Percentiles rank a stretch among this genome's conserved stretches.
These are phyloP conservation scores for Leccinum fuscescens DNA, from an alignment of 1,284 basidiomycete species.

Conservation along the genomic window DNA sequence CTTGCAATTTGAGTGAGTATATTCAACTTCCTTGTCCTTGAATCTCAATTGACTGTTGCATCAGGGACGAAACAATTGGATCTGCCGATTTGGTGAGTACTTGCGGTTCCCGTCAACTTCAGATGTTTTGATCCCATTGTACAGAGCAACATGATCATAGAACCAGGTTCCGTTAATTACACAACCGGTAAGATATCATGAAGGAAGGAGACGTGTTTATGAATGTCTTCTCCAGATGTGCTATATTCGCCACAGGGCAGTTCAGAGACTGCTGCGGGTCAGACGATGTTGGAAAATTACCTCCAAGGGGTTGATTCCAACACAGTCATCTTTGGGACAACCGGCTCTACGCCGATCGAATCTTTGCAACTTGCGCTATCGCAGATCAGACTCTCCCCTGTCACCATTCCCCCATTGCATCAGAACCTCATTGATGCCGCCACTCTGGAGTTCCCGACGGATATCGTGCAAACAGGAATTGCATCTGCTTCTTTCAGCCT, in stretches of 20 bases:
- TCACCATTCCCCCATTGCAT: constrained; percentile 66
- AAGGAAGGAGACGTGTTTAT: neutral
- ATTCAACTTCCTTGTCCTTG: neutral
- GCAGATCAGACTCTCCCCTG: constrained; percentile 58
- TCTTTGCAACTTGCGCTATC: constrained; percentile 68
- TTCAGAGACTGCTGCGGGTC: constrained; percentile 52
- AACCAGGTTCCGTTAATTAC: constrained; percentile 54
- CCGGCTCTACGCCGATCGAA: constrained; percentile 58
- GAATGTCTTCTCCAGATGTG: constrained; percentile 43
- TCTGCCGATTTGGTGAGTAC: constrained; percentile 54
- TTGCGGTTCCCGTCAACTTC: constrained; percentile 14
- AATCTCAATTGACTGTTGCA: neutral
- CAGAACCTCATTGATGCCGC: constrained; percentile 61
- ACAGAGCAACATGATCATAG: constrained; percentile 52
- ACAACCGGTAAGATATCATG: constrained; percentile 43
- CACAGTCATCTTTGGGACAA: constrained; percentile 59
- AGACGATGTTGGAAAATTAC: constrained; percentile 66
- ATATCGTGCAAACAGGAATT: constrained; percentile 59
- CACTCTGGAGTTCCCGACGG: constrained; percentile 53
- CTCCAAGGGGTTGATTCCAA: constrained; percentile 63
- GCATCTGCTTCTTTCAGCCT: constrained; percentile 57
- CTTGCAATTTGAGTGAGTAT: constrained; percentile 55
- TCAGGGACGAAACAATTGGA: constrained; percentile 55
- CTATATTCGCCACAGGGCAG: constrained; percentile 62
- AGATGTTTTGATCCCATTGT: constrained; percentile 12